Percentiles rank a stretch among this genome's conserved stretches.
Conservation (phyloP, 495 filamentous ascomycete species). For the Penicillium canariense region DNA sequence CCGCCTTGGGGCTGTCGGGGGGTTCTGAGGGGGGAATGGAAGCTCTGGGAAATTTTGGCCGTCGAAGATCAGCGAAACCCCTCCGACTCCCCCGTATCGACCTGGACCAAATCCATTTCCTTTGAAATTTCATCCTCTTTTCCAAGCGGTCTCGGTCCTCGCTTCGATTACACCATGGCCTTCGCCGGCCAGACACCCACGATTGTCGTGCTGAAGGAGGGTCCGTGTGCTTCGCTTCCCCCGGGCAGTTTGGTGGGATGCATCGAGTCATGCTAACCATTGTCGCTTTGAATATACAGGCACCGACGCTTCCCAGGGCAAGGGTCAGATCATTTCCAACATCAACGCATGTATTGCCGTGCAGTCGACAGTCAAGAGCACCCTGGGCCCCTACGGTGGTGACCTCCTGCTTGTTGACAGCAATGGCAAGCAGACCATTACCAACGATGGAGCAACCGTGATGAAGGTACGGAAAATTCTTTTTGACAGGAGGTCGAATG, state of each 20-base stretch:
- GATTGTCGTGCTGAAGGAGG: conserved; percentile 97
- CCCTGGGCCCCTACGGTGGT: conserved; percentile 95
- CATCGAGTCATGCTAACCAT: conserved; percentile 20
- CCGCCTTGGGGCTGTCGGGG: conserved; percentile 36
- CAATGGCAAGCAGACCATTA: conserved; percentile 95
- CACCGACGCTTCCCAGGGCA: conserved; percentile 95
- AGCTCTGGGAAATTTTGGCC: conserved; percentile 52
- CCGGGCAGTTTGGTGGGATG: conserved; percentile 31
- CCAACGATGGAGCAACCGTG: conserved; percentile 97
- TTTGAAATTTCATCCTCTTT: conserved; percentile 12
- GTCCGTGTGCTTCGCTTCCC: conserved; percentile 52
- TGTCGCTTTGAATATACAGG: conserved; percentile 51
- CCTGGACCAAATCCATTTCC: conserved; percentile 25
- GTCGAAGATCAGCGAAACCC: conserved; percentile 33
- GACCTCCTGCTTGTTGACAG: conserved; percentile 93
- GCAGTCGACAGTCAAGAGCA: conserved; percentile 91
- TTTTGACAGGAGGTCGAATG: neutral
- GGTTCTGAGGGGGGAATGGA: conserved; percentile 31
- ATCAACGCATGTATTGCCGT: conserved; percentile 99
- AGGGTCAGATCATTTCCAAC: conserved; percentile 95
- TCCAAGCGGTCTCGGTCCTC: conserved; percentile 20
- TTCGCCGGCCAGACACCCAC: conserved; percentile 98
- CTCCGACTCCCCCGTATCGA: conserved; percentile 24
- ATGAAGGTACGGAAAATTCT: conserved; percentile 73
- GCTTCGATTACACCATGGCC: conserved; percentile 61